phyloP scores from a whole-genome alignment of 2,329 filamentous ascomycete genomes.

The Ceratocystis alfenasii region DNA sequence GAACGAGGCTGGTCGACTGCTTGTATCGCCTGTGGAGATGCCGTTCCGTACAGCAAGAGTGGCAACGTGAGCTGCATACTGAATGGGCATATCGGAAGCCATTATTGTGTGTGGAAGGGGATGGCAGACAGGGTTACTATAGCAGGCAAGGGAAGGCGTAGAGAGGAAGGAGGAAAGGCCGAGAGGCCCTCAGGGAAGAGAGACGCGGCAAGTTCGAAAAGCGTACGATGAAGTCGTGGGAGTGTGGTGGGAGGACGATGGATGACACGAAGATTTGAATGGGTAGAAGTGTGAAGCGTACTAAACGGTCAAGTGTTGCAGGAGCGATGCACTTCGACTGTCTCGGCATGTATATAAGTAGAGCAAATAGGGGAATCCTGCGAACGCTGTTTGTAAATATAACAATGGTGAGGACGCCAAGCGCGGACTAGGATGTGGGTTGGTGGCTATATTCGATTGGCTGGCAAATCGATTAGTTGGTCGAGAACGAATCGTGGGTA shows the following conservation, averaged over 20 bases:
- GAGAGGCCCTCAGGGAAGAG: slow-evolving; percentile 2
- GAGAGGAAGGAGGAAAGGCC: neutral
- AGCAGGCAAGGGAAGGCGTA: neutral
- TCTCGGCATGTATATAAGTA: too few species aligned
- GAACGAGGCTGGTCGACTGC: slow-evolving; percentile 45
- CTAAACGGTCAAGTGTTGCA: too few species aligned
- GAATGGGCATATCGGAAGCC: slow-evolving; percentile 10
- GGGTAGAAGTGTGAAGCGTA: neutral
- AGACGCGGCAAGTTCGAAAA: neutral
- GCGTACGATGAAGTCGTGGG: neutral
- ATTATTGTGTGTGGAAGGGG: neutral
- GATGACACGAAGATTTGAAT: neutral
- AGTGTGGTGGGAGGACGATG: neutral
- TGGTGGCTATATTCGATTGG: too few species aligned
- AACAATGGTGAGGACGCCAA: too few species aligned
- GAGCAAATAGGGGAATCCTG: too few species aligned
- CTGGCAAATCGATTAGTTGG: too few species aligned
- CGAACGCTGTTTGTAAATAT: too few species aligned
- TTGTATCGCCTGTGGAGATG: slow-evolving; percentile 29
- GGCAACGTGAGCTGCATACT: slow-evolving; percentile 16
- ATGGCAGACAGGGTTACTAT: neutral
- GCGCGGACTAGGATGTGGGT: too few species aligned
- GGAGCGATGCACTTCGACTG: too few species aligned
- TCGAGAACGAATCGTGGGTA: too few species aligned
- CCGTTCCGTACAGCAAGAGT: slow-evolving; percentile 28